These are phyloP conservation scores for Mycena latifolia DNA, from an alignment of 768 basidiomycete genomes.

Conservation along the genomic window DNA sequence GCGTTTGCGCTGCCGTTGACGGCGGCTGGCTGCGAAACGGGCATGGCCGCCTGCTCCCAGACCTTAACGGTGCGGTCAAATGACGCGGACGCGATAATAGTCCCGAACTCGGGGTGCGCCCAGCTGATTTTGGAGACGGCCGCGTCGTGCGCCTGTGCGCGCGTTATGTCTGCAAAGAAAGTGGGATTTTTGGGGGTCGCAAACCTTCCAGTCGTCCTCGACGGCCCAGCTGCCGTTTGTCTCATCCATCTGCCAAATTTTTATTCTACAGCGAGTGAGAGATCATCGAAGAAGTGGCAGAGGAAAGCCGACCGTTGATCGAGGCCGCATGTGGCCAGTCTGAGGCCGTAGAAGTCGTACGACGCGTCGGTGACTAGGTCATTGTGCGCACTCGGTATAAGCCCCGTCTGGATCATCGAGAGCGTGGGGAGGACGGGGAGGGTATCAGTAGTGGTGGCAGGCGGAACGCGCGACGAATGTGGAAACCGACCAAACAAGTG, in stretches of 20 bases:
- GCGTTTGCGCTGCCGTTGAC: not conserved
- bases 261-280: conserved; percentile 67
- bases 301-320: conserved; percentile 75
- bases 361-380: conserved; percentile 89
- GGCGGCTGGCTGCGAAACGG: conserved; percentile 39
- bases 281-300: conserved; percentile 14
- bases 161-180: not conserved
- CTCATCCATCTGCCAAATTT: conserved; percentile 87
- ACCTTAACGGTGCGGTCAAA: conserved; percentile 95
- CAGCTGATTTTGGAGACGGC: conserved; percentile 86
- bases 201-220: conserved; percentile 93
- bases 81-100: conserved; percentile 86
- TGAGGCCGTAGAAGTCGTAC: conserved; percentile 92
- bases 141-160: conserved; percentile 90
- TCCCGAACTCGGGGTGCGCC: conserved; percentile 95
- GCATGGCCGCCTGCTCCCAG: conserved; percentile 77
- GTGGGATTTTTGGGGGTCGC: conserved; percentile 29
- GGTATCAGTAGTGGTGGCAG: not conserved
- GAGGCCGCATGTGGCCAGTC: conserved; percentile 83
- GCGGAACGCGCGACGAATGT: too few relatives aligned
- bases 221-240: conserved; percentile 78
- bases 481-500: conserved; percentile 3
- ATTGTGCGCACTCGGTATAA: conserved; percentile 82
- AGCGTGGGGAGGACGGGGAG: not conserved
- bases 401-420: conserved; percentile 81